Evolutionary conservation across 148 eudicot species (phyloP), one percentile per base, ranked within the genome.

Genomic region (Heliosperma pusillum): DNA sequence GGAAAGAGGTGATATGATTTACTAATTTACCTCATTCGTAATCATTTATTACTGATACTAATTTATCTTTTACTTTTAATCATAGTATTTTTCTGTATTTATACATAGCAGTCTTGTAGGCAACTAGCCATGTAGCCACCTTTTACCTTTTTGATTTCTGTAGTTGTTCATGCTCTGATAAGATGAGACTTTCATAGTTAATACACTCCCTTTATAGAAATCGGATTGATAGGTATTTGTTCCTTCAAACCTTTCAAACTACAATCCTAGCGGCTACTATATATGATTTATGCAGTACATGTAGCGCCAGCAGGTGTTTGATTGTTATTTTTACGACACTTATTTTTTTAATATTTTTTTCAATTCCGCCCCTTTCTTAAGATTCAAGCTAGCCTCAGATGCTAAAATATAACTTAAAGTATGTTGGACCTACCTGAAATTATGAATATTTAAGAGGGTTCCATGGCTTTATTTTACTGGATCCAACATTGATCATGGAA

Each of bases 1-100:
- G 97, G 97, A 92, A 95, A 89, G 97, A 95, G 99, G 99, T 95
- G 96, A 92, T 76, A 36, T 75, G 87, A 81, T 77, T 81, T 82
- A 79, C 86, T 83, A 62, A 77, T 77, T 69, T 64, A 64, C 75
- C 64, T 78, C 30, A 25, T 70, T 70, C 20, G 50, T 70, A 47
- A 69, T 45, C 15, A 11, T 50, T n/a, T 44, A n/a, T 26, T 10
- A 44, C 9, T 13, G 7, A 52, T 26, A 80, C 67, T 68, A 66
- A 26, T 81, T 80, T 58, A 72, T 55, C 65, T 21, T 57, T 20
- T 52, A 42, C n/a, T 56, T 42, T 29, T 24, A 76, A 5, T 55
- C 59, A 22, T 26, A 74, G 19, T 17, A 63, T 33, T 5, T 33
- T 3, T 33, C 40, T 33, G 5, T 53, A 78, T 8, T 44, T 30